These are phyloP conservation scores for Pyrenophora teres DNA, from an alignment of 2,329 filamentous ascomycete species.

Conservation along the genomic window DNA sequence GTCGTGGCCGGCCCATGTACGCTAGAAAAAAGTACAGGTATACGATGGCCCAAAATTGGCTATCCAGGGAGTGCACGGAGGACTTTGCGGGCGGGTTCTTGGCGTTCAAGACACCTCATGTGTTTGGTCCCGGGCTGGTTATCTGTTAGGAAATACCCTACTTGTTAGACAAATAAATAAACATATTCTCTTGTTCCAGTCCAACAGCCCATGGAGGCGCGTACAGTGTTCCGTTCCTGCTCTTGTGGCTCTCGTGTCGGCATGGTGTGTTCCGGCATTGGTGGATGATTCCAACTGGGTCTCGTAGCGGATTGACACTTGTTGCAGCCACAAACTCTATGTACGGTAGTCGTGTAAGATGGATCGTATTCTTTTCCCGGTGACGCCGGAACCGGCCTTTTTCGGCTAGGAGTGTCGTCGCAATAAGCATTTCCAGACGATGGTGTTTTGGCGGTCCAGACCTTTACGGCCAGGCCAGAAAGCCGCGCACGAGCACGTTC, in stretches of 20 bases:
- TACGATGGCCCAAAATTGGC: conserved; percentile 2
- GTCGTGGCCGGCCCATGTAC: conserved; percentile 11
- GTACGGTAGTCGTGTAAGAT: too few species aligned
- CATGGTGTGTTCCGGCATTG: too few species aligned
- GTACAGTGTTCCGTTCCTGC: not conserved
- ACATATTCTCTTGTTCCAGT: not conserved
- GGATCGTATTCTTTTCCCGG: not conserved
- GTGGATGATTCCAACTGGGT: too few species aligned
- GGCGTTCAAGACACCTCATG: conserved; percentile 5
- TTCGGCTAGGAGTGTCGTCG: conserved; percentile 30
- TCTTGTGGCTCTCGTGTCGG: not conserved
- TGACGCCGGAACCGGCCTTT: too few species aligned
- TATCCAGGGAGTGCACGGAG: conserved; percentile 3
- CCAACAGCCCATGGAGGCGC: not conserved
- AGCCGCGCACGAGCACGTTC: conserved; percentile 25
- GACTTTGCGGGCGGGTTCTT: not conserved
- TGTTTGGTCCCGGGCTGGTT: conserved; percentile 7
- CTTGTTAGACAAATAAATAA: conserved; percentile 11
- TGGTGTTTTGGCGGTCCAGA: conserved; percentile 35
- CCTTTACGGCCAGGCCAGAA: conserved; percentile 22
- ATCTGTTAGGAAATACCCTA: conserved; percentile 15
- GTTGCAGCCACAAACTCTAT: too few species aligned
- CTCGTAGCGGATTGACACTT: too few species aligned
- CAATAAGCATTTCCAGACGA: conserved; percentile 42
- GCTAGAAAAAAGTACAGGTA: conserved; percentile 4